phyloP scores from a whole-genome alignment of 1,284 basidiomycete genomes.

The Ustilago nuda region DNA sequence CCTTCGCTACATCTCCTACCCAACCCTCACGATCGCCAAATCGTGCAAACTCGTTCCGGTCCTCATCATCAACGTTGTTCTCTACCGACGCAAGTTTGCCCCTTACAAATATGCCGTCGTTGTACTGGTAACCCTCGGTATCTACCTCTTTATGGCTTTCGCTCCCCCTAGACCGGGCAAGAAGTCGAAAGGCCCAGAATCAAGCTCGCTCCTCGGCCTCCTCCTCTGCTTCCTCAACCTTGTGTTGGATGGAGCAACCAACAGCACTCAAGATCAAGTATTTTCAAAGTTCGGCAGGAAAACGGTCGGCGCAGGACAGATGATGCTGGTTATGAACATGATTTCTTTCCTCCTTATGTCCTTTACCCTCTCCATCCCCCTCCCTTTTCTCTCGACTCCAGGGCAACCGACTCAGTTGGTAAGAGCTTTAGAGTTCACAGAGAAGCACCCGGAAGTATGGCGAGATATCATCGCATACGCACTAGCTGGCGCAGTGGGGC shows the following conservation, averaged over 20 bases:
- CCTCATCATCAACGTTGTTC: constrained; percentile 88
- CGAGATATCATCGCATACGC: constrained; percentile 86
- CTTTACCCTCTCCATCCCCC: constrained; percentile 73
- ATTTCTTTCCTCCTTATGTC: constrained; percentile 71
- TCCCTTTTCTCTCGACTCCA: constrained; percentile 68
- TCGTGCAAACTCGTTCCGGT: constrained; percentile 98
- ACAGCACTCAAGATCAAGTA: constrained; percentile 98
- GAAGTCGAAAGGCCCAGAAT: constrained; percentile 62
- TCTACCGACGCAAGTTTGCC: constrained; percentile 69
- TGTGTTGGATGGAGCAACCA: constrained; percentile 89
- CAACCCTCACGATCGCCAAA: constrained; percentile 97
- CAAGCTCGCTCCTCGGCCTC: constrained; percentile 69
- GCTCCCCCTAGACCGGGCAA: constrained; percentile 69
- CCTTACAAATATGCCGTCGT: constrained; percentile 69
- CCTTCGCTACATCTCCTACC: constrained; percentile 95
- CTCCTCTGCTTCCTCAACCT: constrained; percentile 85
- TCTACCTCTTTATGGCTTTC: constrained; percentile 91
- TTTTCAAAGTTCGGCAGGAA: constrained; percentile 76
- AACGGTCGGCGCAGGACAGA: constrained; percentile 87
- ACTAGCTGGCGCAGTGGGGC: constrained; percentile 89
- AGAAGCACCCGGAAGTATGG: constrained; percentile 81
- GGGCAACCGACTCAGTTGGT: constrained; percentile 42
- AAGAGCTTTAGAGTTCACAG: constrained; percentile 74
- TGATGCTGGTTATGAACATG: constrained; percentile 98
- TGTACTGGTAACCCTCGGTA: constrained; percentile 82